These are phyloP conservation scores for Tremella fuciformis DNA, from an alignment of 768 basidiomycete genomes.

Conservation along the genomic window DNA sequence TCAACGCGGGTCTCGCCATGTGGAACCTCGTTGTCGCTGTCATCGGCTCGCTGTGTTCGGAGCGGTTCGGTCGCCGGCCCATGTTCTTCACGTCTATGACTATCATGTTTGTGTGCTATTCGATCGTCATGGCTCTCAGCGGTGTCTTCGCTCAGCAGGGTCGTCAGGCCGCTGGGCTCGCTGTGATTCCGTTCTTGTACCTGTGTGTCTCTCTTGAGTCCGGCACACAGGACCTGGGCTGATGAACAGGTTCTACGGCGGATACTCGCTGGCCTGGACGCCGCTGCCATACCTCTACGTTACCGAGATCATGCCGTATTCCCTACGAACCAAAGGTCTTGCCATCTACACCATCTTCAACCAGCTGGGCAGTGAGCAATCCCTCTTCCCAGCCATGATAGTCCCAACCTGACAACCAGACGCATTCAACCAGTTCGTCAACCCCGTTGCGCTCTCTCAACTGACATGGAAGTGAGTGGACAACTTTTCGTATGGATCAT, in stretches of 20 bases:
- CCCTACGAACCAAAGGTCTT: conserved; percentile 12
- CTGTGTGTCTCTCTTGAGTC: conserved; percentile 8
- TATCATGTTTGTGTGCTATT: neutral
- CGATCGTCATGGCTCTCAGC: conserved; percentile 8
- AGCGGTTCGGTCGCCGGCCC: conserved; percentile 10
- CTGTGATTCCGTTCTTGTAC: conserved; percentile 49
- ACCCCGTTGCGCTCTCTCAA: neutral
- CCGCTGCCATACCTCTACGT: conserved; percentile 7
- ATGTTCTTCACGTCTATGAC: conserved; percentile 7
- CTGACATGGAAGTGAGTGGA: conserved; percentile 4
- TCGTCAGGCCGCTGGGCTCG: conserved; percentile 1
- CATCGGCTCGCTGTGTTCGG: conserved; percentile 11
- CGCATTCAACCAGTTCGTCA: conserved; percentile 6
- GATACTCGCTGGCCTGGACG: conserved; percentile 20
- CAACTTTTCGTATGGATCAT: no score
- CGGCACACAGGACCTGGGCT: no score
- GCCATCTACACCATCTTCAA: neutral
- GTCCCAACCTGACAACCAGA: neutral
- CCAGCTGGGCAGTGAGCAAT: conserved; percentile 1
- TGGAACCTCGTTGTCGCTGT: conserved; percentile 13
- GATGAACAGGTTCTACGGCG: conserved; percentile 17
- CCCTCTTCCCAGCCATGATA: no score
- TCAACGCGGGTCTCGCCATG: conserved; percentile 19
- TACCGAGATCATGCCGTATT: conserved; percentile 8
- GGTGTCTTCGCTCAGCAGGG: conserved; percentile 13